Base-by-base conservation (phyloP, 1,284 basidiomycete species). In the Ganoderma lingzhi region DNA sequence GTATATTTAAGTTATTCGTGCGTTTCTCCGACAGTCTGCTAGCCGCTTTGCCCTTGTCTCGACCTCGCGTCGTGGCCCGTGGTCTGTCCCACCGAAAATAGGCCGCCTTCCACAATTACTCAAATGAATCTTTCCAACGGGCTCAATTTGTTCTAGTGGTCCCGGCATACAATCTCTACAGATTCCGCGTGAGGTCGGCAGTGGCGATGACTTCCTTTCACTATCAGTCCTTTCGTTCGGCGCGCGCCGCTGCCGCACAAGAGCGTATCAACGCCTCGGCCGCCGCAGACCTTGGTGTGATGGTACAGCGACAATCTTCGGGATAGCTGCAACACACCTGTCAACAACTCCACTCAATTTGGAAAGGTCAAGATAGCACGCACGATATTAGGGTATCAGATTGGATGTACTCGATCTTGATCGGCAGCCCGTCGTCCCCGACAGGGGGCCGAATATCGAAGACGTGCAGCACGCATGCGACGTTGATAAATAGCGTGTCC, bases 401-500 rank as follows among this genome's bases (percentile, higher is more conserved):
- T 8, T 35, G 14, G 2, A 48, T 23, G 2, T 41, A 51, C 15
- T 65, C 32, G 15, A 71, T 17, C 17, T 35, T 35, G 32, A 71
- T 60, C 10, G 66, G 63, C 1, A 0, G 6, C 0, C 66, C 67
- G 5, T 60, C n/a, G 6, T 51, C 64, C 10, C 65, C 70, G 1
- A 67, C n/a, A 4, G 68, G 65, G 3, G 58, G 64, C 3, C 30
- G 32, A 15, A 69, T 67, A 32, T 68, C 61, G 41, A 63, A 70
- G 8, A 63, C 63, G 41, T 70, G 66, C 6, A 70, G 53, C 6
- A 56, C 58, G 9, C 63, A 68, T 3, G 68, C 68, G 37, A 72
- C 37, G 8, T 44, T 65, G 19, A 72, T 67, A 41, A 65, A 70
- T 19, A 72, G 30, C 2, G 60, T 30, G 14, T 35, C 14, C 6